These are phyloP conservation scores for Salix exigua DNA, from an alignment of 345 rosid species.

Conservation along the genomic window DNA sequence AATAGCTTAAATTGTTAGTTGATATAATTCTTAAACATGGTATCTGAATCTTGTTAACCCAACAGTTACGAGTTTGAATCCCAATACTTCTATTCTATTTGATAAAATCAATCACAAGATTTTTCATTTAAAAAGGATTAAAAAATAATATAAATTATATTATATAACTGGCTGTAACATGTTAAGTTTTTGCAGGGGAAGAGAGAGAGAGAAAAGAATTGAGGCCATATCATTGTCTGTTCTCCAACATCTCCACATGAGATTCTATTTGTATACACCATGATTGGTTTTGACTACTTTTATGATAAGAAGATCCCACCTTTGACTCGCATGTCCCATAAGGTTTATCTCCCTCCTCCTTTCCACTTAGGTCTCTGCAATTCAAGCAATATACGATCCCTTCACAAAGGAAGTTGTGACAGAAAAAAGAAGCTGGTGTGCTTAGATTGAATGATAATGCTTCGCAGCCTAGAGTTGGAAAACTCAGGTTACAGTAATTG, in stretches of 20 bases:
- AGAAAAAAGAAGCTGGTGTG: background rate
- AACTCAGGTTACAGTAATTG: background rate
- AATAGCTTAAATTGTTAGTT: too few species aligned
- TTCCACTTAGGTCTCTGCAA: conserved; percentile 25
- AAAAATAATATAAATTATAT: too few species aligned
- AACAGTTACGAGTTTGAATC: too few species aligned
- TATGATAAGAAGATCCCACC: conserved; percentile 37
- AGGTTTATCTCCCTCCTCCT: conserved; percentile 7
- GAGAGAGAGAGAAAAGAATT: background rate
- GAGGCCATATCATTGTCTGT: conserved; percentile 41
- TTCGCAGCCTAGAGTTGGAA: background rate
- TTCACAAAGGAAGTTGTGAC: conserved; percentile 21
- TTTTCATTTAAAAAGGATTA: accelerated
- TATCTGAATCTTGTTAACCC: too few species aligned
- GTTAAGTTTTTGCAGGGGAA: too few species aligned
- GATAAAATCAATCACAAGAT: too few species aligned
- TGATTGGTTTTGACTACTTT: conserved; percentile 89
- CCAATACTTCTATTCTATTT: too few species aligned
- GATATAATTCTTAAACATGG: too few species aligned
- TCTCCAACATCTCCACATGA: conserved; percentile 65
- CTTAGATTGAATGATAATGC: background rate
- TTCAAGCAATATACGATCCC: conserved; percentile 17
- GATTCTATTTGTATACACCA: conserved; percentile 38
- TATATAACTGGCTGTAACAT: too few species aligned
- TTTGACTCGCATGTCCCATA: conserved; percentile 30